These are phyloP conservation scores for Aspergillus sclerotioniger DNA, from an alignment of 495 filamentous ascomycete genomes.

Conservation along the genomic window DNA sequence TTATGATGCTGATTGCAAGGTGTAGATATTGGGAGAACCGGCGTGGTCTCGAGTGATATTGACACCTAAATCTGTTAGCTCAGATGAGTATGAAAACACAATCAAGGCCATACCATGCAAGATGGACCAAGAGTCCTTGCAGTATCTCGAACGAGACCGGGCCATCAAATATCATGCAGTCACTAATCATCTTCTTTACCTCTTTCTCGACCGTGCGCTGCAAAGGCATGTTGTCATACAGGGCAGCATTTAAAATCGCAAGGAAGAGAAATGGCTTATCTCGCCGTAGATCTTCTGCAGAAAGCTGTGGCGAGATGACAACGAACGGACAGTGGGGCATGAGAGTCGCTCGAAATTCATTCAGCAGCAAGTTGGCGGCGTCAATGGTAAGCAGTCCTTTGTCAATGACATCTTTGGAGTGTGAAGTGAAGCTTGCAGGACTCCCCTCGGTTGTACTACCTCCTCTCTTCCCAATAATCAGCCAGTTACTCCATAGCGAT, in stretches of 20 bases:
- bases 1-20: constrained; percentile 42
- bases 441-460: neutral
- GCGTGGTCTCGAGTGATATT: constrained; percentile 35
- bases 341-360: constrained; percentile 14
- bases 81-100: neutral
- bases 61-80: constrained; percentile 14
- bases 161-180: constrained; percentile 38
- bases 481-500: too few relatives aligned
- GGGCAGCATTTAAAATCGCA: constrained; percentile 37
- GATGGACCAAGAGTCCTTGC: constrained; percentile 26
- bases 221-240: constrained; percentile 33
- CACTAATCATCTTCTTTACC: constrained; percentile 33
- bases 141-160: constrained; percentile 43
- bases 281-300: constrained; percentile 23
- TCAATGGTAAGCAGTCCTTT: constrained; percentile 19
- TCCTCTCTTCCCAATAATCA: neutral
- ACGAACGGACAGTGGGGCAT: constrained; percentile 37
- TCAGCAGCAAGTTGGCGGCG: constrained; percentile 25
- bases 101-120: constrained; percentile 16
- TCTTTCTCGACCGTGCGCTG: constrained; percentile 38
- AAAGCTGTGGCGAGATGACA: constrained; percentile 19
- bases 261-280: constrained; percentile 36
- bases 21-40: constrained; percentile 38
- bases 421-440: neutral
- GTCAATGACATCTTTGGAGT: constrained; percentile 22